A percentile compares a stretch with the other conserved stretches of the same genome.
These are phyloP conservation scores for Thielaviopsis cerberus DNA, from an alignment of 2,329 filamentous ascomycete species.

Conservation along the genomic window DNA sequence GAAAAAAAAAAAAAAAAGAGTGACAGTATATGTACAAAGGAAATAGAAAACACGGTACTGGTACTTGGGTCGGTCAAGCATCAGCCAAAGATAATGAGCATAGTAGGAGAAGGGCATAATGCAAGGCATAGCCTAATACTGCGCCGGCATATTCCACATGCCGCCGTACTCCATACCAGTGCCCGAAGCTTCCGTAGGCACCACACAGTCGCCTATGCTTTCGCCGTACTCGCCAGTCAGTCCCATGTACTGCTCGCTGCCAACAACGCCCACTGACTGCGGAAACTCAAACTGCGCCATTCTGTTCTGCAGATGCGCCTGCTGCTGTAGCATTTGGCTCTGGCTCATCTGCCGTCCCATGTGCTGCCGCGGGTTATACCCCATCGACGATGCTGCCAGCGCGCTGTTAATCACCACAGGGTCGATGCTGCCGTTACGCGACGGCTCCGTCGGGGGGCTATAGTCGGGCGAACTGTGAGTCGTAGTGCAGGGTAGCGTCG, in stretches of 20 bases:
- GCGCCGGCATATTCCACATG: background rate
- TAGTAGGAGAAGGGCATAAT: background rate
- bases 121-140: background rate
- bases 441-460: constrained; percentile 3
- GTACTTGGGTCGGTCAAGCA: background rate
- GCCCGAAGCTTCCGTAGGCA: background rate
- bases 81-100: background rate
- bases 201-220: background rate
- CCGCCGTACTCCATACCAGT: background rate
- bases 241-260: background rate
- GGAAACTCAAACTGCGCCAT: background rate
- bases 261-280: background rate
- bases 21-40: background rate
- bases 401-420: background rate
- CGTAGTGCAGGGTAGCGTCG: constrained; percentile 5
- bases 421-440: background rate
- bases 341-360: background rate
- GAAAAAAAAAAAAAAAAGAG: background rate
- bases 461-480: constrained; percentile 7
- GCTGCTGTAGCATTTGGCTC: background rate
- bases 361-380: background rate
- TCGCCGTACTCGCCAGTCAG: background rate
- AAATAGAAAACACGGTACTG: background rate
- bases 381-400: background rate
- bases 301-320: background rate